Conservation (phyloP, 1,139 yeast species). For the Nadsonia commutata region DNA sequence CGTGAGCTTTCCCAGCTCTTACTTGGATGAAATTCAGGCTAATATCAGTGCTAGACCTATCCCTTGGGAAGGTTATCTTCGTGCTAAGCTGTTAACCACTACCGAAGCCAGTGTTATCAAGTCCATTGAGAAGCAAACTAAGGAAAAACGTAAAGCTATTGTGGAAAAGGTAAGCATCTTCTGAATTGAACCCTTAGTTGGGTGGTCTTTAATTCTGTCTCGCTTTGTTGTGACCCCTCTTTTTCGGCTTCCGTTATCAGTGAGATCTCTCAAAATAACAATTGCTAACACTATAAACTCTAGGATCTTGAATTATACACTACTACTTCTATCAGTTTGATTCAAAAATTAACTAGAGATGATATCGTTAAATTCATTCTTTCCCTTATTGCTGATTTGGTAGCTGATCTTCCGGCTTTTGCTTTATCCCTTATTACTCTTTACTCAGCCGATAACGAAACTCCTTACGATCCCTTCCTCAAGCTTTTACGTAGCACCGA, state of each 20-base stretch:
- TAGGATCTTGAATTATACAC: constrained; percentile 40
- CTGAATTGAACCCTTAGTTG: too few relatives aligned
- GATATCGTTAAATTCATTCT: constrained; percentile 66
- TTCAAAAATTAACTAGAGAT: constrained; percentile 39
- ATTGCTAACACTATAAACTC: too few relatives aligned
- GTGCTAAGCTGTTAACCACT: constrained; percentile 52
- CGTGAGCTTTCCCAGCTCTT: constrained; percentile 31
- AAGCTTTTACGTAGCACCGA: constrained; percentile 32
- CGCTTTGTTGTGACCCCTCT: too few relatives aligned
- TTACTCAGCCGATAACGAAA: constrained; percentile 29
- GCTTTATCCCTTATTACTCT: constrained; percentile 32
- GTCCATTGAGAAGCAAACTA: constrained; percentile 39
- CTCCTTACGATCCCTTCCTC: constrained; percentile 42
- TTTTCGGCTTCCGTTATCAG: too few relatives aligned
- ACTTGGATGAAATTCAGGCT: constrained; percentile 58
- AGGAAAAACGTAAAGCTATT: constrained; percentile 18
- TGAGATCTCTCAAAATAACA: too few relatives aligned
- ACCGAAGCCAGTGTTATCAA: constrained; percentile 56
- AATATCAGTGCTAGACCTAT: constrained; percentile 69
- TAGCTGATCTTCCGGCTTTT: constrained; percentile 34
- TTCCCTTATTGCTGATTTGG: constrained; percentile 52
- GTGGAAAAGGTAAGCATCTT: constrained; percentile 17
- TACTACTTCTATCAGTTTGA: constrained; percentile 38
- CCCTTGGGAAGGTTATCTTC: constrained; percentile 85
- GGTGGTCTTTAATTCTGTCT: too few relatives aligned